Evolutionary conservation across 495 filamentous ascomycete species (phyloP), one percentile per base, ranked within the genome.

Genomic region (Neohortaea acidophila): DNA sequence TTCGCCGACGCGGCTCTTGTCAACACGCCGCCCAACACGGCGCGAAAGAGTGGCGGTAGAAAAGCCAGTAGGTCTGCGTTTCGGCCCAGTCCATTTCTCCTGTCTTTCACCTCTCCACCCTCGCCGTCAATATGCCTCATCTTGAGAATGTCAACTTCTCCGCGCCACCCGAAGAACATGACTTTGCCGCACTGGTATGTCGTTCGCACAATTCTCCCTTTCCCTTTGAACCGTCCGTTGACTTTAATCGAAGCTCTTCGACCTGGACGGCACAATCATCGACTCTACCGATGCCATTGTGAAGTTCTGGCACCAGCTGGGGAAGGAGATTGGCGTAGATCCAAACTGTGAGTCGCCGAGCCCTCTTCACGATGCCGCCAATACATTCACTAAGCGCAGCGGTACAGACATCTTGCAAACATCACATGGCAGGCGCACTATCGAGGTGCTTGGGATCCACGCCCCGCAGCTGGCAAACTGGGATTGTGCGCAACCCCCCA

Each of bases 261-360:
- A 94, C 59, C 86, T 94, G 70, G 85, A 91, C 51, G 84, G 68
- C 20, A 84, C 79, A 31, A 83, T 84, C 44, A 77, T 84, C 44
- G 78, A 85, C 47, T 81, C 77, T 5, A 85, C 81, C 1, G 57
- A 64, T 26, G 89, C 89, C 10, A 85, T 97, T 25, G 72, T 83
- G 38, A 92, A 94, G 57, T 79, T 93, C 59, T 97, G 89, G 89
- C 67, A 81, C 45, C 67, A 70, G 81, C 86, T 61, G 3, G 50
- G 51, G 33, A 35, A 35, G 18, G 27, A 20, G n/a, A n/a, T n/a
- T n/a, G n/a, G n/a, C n/a, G n/a, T n/a, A 15, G 28, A 13, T 13
- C 28, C n/a, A 4, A 30, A 27, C 7, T 8, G 7, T 27, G n/a
- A 8, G 24, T 27, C 24, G 8, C n/a, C n/a, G 24, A 7, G 24